Percentiles rank a stretch among this genome's conserved stretches.
Evolutionary conservation across 768 basidiomycete genomes (phyloP).

Genomic region (Podaxis carcinomalis): DNA sequence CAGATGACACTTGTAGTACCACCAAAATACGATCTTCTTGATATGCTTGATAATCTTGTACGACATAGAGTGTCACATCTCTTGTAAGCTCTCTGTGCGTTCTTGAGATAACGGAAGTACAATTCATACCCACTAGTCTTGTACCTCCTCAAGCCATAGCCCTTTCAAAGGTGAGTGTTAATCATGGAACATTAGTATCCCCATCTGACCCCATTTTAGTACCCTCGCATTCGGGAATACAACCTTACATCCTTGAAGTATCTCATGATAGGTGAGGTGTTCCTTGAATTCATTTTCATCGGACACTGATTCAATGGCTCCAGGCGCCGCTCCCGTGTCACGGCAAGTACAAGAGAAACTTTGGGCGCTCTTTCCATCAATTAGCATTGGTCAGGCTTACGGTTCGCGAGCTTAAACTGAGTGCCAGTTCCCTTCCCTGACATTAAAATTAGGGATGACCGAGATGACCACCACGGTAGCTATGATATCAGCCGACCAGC

Average conservation of each 20-base stretch:
- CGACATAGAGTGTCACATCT: slow-evolving; percentile 45
- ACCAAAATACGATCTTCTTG: slow-evolving; percentile 38
- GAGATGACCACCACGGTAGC: slow-evolving; percentile 42
- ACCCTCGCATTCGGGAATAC: slow-evolving; percentile 39
- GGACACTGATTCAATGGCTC: slow-evolving; percentile 22
- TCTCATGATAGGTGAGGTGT: slow-evolving; percentile 35
- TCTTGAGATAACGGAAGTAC: neutral
- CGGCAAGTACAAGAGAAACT: slow-evolving; percentile 45
- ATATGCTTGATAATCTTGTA: slow-evolving; percentile 42
- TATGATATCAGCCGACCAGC: slow-evolving; percentile 39
- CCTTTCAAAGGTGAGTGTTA: slow-evolving; percentile 43
- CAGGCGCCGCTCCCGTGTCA: slow-evolving; percentile 58
- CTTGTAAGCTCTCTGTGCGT: slow-evolving; percentile 24
- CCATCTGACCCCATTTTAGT: slow-evolving; percentile 17
- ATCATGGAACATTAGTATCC: neutral
- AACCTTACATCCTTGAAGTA: slow-evolving; percentile 34
- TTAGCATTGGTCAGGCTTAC: slow-evolving; percentile 58
- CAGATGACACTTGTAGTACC: slow-evolving; percentile 51
- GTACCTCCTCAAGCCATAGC: slow-evolving; percentile 47
- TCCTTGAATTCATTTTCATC: slow-evolving; percentile 9
- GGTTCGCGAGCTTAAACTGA: slow-evolving; percentile 28
- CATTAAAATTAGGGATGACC: slow-evolving; percentile 20
- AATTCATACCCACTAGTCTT: slow-evolving; percentile 22
- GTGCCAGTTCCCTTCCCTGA: neutral
- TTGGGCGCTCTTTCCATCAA: slow-evolving; percentile 40